Evolutionary conservation across 1,284 basidiomycete species (phyloP), one percentile per base, ranked within the genome.

Genomic region (Filobasidium uniguttulatum): DNA sequence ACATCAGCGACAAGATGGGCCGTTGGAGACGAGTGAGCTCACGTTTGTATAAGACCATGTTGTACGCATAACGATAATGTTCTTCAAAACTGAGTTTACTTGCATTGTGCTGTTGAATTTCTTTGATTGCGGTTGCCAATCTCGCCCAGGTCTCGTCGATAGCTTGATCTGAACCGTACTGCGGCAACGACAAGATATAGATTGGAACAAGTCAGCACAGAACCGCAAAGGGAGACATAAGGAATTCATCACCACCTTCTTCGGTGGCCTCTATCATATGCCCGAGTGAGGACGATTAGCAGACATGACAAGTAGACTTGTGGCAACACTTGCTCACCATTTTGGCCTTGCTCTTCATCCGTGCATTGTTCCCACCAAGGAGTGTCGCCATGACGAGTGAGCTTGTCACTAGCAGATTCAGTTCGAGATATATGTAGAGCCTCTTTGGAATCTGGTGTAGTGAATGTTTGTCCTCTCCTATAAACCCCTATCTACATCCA

Each of bases 91-190:
- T 94, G 26, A 99, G 79, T 62, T 82, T 83, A 50, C 81, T 81
- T 6, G 89, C 88, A 68, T 94, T 87, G 71, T 94, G 88, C 59
- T 88, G 85, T 67, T 94, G 88, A 51, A 99, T 98, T 73, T 96
- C 87, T 52, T 80, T 77, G 59, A 99, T 91, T 57, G 96, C 96
- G 31, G 55, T 53, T 3, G 68, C 58, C 0, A 70, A 60, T 53
- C 65, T 66, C 1, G 57, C 53, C 65, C 66, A 70, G 22, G 63
- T 67, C 46, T 68, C 67, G 44, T 67, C 66, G 56, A 67, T 66
- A 22, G 41, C 43, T 26, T 52, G 45, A 17, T 35, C 31, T 5
- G 50, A 40, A 20, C n/a, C 40, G 28, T 47, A 52, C 67, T 68
- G 46, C 20, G 10, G 44, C 29, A 51, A 22, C 25, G 34, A 23